phyloP scores from a whole-genome alignment of 176 grass and related monocot genomes.

The Oryza coarctata region DNA sequence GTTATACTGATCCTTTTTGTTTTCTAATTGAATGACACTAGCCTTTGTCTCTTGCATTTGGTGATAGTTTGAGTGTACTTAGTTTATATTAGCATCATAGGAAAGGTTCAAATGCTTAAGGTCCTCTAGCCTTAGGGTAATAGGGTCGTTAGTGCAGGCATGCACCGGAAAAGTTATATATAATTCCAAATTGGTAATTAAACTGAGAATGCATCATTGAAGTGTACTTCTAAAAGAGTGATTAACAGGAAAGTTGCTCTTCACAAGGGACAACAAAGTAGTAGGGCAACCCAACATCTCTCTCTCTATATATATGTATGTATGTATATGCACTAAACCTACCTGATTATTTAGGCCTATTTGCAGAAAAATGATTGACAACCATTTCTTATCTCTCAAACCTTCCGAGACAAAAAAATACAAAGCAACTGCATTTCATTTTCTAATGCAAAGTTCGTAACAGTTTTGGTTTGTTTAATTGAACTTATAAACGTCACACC shows the following conservation, averaged over 20 bases:
- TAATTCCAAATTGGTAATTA: slow-evolving; percentile 32
- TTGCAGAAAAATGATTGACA: slow-evolving; percentile 28
- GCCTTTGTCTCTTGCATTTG: slow-evolving; percentile 48
- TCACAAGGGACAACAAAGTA: slow-evolving; percentile 23
- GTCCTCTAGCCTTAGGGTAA: slow-evolving; percentile 28
- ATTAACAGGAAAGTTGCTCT: slow-evolving; percentile 35
- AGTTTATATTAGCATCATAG: slow-evolving; percentile 33
- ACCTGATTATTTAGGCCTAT: slow-evolving; percentile 22
- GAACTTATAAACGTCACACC: slow-evolving; percentile 8
- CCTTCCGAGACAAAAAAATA: neutral
- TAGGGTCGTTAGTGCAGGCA: slow-evolving; percentile 57
- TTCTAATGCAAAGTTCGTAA: neutral
- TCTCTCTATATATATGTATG: too few species aligned
- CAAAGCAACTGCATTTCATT: neutral
- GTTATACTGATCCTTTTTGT: slow-evolving; percentile 31
- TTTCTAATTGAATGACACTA: slow-evolving; percentile 61
- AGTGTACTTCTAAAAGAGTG: slow-evolving; percentile 49
- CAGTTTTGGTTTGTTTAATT: neutral
- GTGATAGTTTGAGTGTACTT: slow-evolving; percentile 33
- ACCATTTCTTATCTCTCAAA: slow-evolving; percentile 8
- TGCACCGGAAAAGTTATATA: slow-evolving; percentile 39
- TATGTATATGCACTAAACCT: slow-evolving; percentile 30
- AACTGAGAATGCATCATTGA: slow-evolving; percentile 36
- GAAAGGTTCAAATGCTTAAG: slow-evolving; percentile 40
- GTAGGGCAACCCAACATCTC: slow-evolving; percentile 21